phyloP scores from a whole-genome alignment of 768 basidiomycete genomes.

The Amanita rimosa region DNA sequence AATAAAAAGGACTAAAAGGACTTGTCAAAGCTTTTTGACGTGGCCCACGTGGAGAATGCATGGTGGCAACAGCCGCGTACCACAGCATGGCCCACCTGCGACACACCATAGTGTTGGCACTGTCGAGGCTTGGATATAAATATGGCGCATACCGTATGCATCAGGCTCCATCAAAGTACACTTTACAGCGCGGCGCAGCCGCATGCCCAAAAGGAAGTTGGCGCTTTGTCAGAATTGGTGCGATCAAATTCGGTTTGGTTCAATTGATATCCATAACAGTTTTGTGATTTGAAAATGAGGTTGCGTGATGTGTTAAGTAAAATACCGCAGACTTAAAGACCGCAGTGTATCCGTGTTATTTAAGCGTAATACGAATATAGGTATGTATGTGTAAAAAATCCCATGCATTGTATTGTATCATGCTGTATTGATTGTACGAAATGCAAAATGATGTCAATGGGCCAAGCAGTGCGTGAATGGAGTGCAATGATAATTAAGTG shows the following conservation, averaged over 20 bases:
- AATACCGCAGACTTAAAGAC: background rate
- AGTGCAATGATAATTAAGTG: background rate
- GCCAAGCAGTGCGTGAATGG: background rate
- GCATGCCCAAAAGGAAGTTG: background rate
- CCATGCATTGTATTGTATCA: constrained; percentile 2
- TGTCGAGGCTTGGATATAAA: no score
- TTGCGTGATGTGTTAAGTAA: background rate
- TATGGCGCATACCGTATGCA: no score
- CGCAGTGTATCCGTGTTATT: background rate
- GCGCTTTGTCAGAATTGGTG: background rate
- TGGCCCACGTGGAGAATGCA: no score
- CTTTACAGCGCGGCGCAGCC: background rate
- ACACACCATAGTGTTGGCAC: no score
- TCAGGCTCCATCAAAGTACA: background rate
- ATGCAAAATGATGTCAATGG: background rate
- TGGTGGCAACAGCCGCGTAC: no score
- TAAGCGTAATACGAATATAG: background rate
- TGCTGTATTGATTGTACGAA: constrained; percentile 3
- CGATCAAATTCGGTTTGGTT: background rate
- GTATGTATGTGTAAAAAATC: background rate
- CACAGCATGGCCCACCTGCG: no score
- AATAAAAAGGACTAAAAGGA: no score
- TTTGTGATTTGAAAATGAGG: background rate
- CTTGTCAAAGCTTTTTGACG: no score
- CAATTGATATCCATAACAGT: background rate